Evolutionary conservation across 306 rosid species (phyloP).

Genomic region (Sophora flavescens): DNA sequence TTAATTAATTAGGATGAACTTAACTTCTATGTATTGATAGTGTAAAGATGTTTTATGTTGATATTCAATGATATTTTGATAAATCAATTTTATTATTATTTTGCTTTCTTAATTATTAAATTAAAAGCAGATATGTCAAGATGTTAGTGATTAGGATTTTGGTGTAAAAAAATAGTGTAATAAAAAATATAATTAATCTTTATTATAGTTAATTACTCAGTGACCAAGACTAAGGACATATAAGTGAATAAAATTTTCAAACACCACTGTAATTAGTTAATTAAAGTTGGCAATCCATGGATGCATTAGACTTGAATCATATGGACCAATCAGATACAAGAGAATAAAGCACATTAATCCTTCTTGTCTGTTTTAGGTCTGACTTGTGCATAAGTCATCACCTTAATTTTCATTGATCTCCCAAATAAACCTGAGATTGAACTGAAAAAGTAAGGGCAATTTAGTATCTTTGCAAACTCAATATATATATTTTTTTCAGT

Average conservation of each 20-base stretch:
- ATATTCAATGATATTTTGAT: too few relatives aligned
- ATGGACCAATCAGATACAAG: constrained; percentile 39
- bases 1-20: too few relatives aligned
- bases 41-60: too few relatives aligned
- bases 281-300: constrained; percentile 13
- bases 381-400: constrained; percentile 56
- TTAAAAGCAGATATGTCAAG: too few relatives aligned
- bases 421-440: constrained; percentile 14
- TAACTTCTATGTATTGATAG: too few relatives aligned
- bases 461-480: neutral
- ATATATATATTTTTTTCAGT: neutral
- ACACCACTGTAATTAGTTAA: neutral
- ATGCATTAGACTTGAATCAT: constrained; percentile 42
- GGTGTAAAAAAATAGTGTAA: too few relatives aligned
- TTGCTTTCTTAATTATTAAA: too few relatives aligned
- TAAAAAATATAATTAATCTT: too few relatives aligned
- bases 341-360: constrained; percentile 26
- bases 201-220: neutral
- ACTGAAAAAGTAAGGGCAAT: neutral
- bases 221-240: neutral
- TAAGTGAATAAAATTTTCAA: constrained; percentile 35
- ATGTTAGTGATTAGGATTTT: too few relatives aligned
- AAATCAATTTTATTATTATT: too few relatives aligned
- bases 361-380: constrained; percentile 36
- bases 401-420: constrained; percentile 33